These are phyloP conservation scores for Aspergillus sclerotialis DNA, from an alignment of 2,329 filamentous ascomycete species.

Conservation along the genomic window DNA sequence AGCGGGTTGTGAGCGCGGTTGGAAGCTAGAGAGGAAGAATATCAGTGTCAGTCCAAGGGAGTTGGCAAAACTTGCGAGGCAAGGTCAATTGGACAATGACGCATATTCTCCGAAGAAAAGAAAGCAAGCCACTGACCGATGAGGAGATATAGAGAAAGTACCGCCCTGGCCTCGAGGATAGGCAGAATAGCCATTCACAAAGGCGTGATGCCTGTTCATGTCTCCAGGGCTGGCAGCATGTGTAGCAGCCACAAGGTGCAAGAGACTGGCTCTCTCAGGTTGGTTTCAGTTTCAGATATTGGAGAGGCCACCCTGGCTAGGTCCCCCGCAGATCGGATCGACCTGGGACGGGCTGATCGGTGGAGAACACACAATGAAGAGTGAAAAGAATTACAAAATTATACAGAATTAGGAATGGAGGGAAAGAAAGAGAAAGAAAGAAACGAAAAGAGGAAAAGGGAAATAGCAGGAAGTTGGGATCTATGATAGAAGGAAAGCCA, in stretches of 20 bases:
- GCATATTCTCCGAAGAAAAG: too few relatives aligned
- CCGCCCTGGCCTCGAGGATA: conserved; percentile 63
- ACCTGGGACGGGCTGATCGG: conserved; percentile 4
- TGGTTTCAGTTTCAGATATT: too few relatives aligned
- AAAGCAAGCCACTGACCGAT: conserved; percentile 70
- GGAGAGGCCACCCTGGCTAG: too few relatives aligned
- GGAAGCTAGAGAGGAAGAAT: conserved; percentile 54
- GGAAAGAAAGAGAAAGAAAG: conserved; percentile 2
- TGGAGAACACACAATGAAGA: conserved; percentile 1
- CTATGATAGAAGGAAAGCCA: conserved; percentile 3
- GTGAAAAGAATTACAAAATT: background rate
- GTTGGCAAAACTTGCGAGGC: too few relatives aligned
- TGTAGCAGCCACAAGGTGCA: conserved; percentile 9
- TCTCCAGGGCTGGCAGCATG: conserved; percentile 40
- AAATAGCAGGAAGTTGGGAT: conserved; percentile 1
- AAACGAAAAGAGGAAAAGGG: conserved; percentile 4
- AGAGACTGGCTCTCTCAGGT: too few relatives aligned
- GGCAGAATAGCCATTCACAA: conserved; percentile 65
- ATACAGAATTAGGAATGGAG: conserved; percentile 1
- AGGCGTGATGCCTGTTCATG: conserved; percentile 84
- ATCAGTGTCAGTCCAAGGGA: too few relatives aligned
- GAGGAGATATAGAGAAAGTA: conserved; percentile 81
- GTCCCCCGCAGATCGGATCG: too few relatives aligned
- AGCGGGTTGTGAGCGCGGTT: conserved; percentile 70
- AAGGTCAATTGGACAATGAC: too few relatives aligned